A percentile compares a stretch with the other conserved stretches of the same genome.
Conservation (phyloP, 192 early-diverging fungal species). For the Chytriomyces sp. region DNA sequence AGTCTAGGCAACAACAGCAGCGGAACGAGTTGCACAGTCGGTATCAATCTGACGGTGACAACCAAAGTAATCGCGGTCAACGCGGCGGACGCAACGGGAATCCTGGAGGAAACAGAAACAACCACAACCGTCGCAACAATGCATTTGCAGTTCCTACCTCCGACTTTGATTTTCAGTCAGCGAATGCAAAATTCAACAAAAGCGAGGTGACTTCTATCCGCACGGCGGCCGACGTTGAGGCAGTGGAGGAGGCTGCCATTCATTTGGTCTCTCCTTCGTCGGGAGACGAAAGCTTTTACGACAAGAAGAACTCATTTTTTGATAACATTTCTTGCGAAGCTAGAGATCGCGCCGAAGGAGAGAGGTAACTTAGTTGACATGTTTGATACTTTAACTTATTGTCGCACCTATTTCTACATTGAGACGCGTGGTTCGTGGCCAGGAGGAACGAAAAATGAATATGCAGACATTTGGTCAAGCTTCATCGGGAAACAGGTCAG, state of each 20-base stretch:
- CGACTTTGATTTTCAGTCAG: constrained; percentile 94
- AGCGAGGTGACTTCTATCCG: constrained; percentile 32
- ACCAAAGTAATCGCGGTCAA: too few species aligned
- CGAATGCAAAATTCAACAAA: constrained; percentile 95
- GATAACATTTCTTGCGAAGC: constrained; percentile 97
- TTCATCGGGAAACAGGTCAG: constrained; percentile 26
- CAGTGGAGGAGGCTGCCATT: constrained; percentile 30
- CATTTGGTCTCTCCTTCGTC: constrained; percentile 40
- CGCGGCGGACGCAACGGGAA: constrained; percentile 46
- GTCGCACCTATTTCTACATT: not conserved
- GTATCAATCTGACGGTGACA: too few species aligned
- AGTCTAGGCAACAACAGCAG: too few species aligned
- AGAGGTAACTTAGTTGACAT: constrained; percentile 43
- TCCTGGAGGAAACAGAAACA: constrained; percentile 36
- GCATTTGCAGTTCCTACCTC: constrained; percentile 68
- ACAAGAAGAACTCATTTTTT: constrained; percentile 84
- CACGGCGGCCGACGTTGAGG: not conserved
- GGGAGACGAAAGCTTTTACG: constrained; percentile 67
- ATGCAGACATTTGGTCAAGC: constrained; percentile 96
- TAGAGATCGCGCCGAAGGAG: constrained; percentile 77
- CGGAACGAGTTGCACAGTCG: too few species aligned
- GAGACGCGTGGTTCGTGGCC: constrained; percentile 70
- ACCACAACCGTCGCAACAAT: constrained; percentile 35
- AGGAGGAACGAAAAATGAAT: constrained; percentile 89
- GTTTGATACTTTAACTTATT: not conserved